A percentile compares a stretch with the other conserved stretches of the same genome.
Evolutionary conservation across 2,329 filamentous ascomycete genomes (phyloP).

Genomic region (Stemphylium vesicarium): DNA sequence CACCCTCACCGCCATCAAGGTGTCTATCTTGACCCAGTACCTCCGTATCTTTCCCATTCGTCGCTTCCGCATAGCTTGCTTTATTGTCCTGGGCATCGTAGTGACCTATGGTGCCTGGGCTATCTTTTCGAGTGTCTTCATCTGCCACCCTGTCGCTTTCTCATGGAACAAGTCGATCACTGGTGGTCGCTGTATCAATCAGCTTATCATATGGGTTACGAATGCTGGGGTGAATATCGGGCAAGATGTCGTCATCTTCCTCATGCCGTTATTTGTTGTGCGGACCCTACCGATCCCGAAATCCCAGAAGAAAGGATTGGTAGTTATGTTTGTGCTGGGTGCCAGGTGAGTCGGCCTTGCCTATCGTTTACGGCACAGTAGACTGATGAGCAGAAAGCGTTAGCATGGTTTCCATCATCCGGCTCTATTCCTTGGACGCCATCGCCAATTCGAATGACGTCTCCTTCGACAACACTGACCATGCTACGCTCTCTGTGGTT

Average conservation of each 20-base stretch:
- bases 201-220: conserved; percentile 38
- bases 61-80: conserved; percentile 38
- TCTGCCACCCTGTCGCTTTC: conserved; percentile 40
- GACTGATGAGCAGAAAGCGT: conserved; percentile 31
- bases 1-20: conserved; percentile 39
- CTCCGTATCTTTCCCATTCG: conserved; percentile 38
- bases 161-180: conserved; percentile 41
- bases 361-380: not conserved
- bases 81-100: conserved; percentile 34
- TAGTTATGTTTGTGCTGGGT: conserved; percentile 47
- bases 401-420: conserved; percentile 42
- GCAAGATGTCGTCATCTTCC: conserved; percentile 42
- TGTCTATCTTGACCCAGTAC: conserved; percentile 44
- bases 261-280: conserved; percentile 41
- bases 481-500: conserved; percentile 41
- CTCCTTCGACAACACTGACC: conserved; percentile 41
- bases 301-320: conserved; percentile 46
- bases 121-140: conserved; percentile 42
- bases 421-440: conserved; percentile 38
- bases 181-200: conserved; percentile 39
- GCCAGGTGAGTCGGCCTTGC: conserved; percentile 40
- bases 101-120: conserved; percentile 37
- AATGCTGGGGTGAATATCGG: conserved; percentile 43
- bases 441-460: conserved; percentile 39
- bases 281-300: conserved; percentile 40